A percentile compares a stretch with the other conserved stretches of the same genome.
Conservation (phyloP, 2,329 filamentous ascomycete genomes). For the Ploettnerulaceae sp. region DNA sequence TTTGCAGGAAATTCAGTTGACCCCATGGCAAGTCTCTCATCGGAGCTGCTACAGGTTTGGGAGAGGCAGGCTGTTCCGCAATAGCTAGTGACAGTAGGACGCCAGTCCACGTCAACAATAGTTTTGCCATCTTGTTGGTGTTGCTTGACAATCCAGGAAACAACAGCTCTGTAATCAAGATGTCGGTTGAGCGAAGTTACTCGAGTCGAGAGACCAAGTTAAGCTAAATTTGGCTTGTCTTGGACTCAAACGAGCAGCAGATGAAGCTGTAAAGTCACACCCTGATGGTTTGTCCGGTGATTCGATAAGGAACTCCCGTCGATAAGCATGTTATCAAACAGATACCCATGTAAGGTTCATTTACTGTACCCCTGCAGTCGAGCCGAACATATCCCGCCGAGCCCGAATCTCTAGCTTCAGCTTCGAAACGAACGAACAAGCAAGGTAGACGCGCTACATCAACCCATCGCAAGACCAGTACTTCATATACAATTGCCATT, state of each 20-base stretch:
- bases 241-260: background rate
- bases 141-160: background rate
- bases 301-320: no score
- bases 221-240: background rate
- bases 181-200: background rate
- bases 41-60: conserved; percentile 71
- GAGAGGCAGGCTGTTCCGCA: conserved; percentile 73
- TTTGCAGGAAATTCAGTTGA: conserved; percentile 96
- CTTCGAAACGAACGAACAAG: no score
- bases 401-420: no score
- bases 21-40: conserved; percentile 84
- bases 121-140: conserved; percentile 17
- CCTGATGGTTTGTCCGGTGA: background rate
- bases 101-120: conserved; percentile 20
- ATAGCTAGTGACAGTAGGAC: conserved; percentile 22
- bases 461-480: no score
- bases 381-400: no score
- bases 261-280: background rate
- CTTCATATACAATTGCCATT: no score
- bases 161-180: background rate
- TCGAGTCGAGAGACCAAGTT: background rate
- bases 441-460: no score
- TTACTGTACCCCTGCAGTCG: no score
- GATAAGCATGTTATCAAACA: no score
- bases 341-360: no score